These are phyloP conservation scores for Helotiales sp. DNA, from an alignment of 2,329 filamentous ascomycete species.

Conservation along the genomic window DNA sequence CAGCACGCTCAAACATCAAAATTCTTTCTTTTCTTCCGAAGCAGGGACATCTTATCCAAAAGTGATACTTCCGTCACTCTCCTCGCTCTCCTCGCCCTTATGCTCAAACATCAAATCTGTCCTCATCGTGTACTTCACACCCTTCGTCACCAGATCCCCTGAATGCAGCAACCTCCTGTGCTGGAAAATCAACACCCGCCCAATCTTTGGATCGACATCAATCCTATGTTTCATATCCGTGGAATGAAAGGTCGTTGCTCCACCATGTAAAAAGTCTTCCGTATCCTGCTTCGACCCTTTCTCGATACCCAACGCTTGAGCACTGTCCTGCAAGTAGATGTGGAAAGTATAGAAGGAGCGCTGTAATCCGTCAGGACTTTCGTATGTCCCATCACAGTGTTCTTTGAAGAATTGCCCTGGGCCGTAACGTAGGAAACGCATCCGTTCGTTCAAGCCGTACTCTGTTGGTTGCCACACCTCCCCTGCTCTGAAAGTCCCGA, in stretches of 20 bases:
- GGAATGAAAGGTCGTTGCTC: conserved; percentile 56
- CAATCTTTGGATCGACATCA: conserved; percentile 56
- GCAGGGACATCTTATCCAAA: not conserved
- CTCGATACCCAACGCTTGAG: conserved; percentile 39
- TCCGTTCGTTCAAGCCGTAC: conserved; percentile 64
- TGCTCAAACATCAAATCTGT: conserved; percentile 53
- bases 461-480: conserved; percentile 24
- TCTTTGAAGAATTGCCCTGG: conserved; percentile 73
- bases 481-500: conserved; percentile 36
- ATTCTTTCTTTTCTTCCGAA: not conserved
- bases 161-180: conserved; percentile 52
- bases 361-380: conserved; percentile 26
- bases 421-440: conserved; percentile 74
- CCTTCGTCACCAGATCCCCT: conserved; percentile 51
- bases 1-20: no score
- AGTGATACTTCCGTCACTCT: not conserved
- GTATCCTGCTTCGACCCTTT: conserved; percentile 11
- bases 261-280: conserved; percentile 29
- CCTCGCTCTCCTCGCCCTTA: conserved; percentile 11
- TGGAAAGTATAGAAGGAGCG: conserved; percentile 53
- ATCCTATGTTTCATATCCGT: conserved; percentile 42
- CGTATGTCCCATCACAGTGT: conserved; percentile 68
- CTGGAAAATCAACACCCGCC: conserved; percentile 61
- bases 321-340: conserved; percentile 53
- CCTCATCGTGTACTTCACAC: conserved; percentile 57